phyloP scores from a whole-genome alignment of 2,329 filamentous ascomycete species.

The Aspergillus hiratsukae region DNA sequence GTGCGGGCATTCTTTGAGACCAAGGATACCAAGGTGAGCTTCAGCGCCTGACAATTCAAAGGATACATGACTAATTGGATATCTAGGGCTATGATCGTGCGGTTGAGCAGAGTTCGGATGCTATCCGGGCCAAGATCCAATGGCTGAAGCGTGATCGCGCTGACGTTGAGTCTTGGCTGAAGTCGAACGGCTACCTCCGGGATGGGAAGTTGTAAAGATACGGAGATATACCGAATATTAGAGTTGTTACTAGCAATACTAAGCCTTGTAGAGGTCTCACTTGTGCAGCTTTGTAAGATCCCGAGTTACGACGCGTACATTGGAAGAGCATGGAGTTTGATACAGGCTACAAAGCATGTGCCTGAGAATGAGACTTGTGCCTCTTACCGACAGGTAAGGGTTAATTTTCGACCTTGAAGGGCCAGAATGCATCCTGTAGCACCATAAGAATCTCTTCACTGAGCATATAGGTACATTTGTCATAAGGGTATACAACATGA shows the following conservation, averaged over 20 bases:
- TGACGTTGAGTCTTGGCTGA: slow-evolving; percentile 71
- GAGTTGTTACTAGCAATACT: background rate
- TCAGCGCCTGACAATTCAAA: background rate
- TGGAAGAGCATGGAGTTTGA: too few species aligned
- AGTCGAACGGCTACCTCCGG: slow-evolving; percentile 58
- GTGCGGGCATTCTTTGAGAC: slow-evolving; percentile 76
- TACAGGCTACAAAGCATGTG: too few species aligned
- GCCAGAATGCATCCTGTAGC: background rate
- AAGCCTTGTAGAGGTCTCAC: background rate
- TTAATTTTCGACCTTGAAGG: too few species aligned
- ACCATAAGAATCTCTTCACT: background rate
- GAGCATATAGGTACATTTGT: background rate
- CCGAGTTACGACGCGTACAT: too few species aligned
- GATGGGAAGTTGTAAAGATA: slow-evolving; percentile 28
- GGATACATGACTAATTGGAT: slow-evolving; percentile 11
- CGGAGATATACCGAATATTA: background rate
- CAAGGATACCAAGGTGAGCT: slow-evolving; percentile 68
- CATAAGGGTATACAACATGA: background rate
- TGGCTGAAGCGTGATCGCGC: slow-evolving; percentile 73
- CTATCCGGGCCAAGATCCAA: slow-evolving; percentile 75
- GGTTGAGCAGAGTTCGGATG: slow-evolving; percentile 83
- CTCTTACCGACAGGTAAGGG: too few species aligned
- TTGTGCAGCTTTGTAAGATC: too few species aligned
- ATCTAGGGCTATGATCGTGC: slow-evolving; percentile 71
- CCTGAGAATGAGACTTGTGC: too few species aligned